These are phyloP conservation scores for Fonsecaea erecta DNA, from an alignment of 2,329 filamentous ascomycete genomes.

Conservation along the genomic window DNA sequence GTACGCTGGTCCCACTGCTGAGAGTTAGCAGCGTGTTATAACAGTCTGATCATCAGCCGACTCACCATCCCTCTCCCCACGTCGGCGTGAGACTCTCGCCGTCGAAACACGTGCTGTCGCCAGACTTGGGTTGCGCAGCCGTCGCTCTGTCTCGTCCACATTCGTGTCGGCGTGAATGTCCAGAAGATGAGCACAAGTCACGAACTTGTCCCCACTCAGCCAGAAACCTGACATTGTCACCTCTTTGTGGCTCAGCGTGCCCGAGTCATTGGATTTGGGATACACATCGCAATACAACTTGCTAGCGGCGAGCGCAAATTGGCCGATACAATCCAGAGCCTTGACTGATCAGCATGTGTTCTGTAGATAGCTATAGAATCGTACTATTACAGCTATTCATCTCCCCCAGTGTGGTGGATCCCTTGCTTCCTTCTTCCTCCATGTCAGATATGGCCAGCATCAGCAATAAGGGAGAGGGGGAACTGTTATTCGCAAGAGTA, in stretches of 20 bases:
- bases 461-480: too few species aligned
- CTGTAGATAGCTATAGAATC: too few species aligned
- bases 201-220: slow-evolving; percentile 1
- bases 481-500: neutral
- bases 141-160: neutral
- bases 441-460: too few species aligned
- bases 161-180: neutral
- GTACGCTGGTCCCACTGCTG: neutral
- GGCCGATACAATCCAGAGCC: neutral
- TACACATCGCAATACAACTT: neutral
- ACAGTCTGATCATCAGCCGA: neutral
- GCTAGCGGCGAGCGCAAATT: neutral
- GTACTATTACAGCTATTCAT: too few species aligned
- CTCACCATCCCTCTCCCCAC: neutral
- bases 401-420: too few species aligned
- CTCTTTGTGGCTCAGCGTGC: neutral
- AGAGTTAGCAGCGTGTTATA: neutral
- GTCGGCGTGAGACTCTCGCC: neutral
- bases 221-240: slow-evolving; percentile 3
- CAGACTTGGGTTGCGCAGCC: neutral
- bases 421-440: too few species aligned
- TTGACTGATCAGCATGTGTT: neutral
- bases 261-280: neutral
- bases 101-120: neutral
- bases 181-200: neutral